phyloP scores from a whole-genome alignment of 2,329 filamentous ascomycete species.

The Pseudogymnoascus sp. region DNA sequence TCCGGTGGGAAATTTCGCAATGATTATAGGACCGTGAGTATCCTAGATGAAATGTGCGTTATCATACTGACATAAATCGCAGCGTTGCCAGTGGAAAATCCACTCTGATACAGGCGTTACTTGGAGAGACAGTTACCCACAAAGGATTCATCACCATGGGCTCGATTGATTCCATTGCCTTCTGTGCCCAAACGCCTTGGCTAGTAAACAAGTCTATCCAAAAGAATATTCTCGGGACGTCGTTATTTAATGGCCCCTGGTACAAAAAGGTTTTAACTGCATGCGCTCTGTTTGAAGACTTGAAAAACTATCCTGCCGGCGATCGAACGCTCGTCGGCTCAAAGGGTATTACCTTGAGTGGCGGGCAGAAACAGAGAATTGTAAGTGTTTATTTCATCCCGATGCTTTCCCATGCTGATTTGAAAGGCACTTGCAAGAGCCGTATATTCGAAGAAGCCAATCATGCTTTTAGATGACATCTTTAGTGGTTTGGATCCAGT shows the following conservation, averaged over 20 bases:
- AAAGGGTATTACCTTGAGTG: constrained; percentile 25
- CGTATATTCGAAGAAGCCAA: constrained; percentile 17
- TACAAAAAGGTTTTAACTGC: constrained; percentile 20
- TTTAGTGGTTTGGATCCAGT: constrained; percentile 18
- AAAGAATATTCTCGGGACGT: constrained; percentile 31
- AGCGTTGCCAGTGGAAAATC: constrained; percentile 26
- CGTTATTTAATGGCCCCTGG: constrained; percentile 21
- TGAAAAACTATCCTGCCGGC: constrained; percentile 20
- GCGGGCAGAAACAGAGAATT: constrained; percentile 22
- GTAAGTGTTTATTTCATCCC: constrained; percentile 11
- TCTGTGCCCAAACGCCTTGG: constrained; percentile 38
- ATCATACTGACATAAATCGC: background rate
- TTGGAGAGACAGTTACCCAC: constrained; percentile 17
- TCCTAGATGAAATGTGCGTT: background rate
- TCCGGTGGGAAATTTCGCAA: constrained; percentile 11
- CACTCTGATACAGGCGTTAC: constrained; percentile 21
- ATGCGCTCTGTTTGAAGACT: constrained; percentile 20
- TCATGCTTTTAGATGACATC: constrained; percentile 19
- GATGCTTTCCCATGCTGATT: background rate
- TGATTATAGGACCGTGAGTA: constrained; percentile 23
- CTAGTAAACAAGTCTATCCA: constrained; percentile 34
- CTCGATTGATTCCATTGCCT: constrained; percentile 25
- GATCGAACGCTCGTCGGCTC: constrained; percentile 24
- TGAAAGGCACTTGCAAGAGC: constrained; percentile 18
- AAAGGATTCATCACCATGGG: constrained; percentile 13